A percentile compares a stretch with the other conserved stretches of the same genome.
Conservation (phyloP, 139 green algal species). For the Tetraselmis chui region DNA sequence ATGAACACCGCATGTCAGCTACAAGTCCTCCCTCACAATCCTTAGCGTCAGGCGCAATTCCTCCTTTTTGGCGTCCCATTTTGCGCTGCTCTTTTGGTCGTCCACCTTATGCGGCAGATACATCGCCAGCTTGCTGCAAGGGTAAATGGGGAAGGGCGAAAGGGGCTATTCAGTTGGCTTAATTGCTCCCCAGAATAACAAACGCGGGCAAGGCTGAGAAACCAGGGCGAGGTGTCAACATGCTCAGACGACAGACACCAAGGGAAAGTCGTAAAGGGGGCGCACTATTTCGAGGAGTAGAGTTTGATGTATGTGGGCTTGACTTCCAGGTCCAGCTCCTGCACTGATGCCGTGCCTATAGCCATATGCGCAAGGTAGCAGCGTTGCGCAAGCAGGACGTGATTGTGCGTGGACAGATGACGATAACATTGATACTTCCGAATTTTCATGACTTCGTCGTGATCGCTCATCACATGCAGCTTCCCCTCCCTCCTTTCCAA, state of each 20-base stretch:
- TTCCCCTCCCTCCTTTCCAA: no score
- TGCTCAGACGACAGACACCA: background rate
- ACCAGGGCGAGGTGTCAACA: background rate
- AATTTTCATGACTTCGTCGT: no score
- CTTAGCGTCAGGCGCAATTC: slow-evolving; percentile 21
- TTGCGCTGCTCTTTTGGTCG: slow-evolving; percentile 41
- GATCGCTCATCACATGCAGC: no score
- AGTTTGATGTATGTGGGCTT: slow-evolving; percentile 40
- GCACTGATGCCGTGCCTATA: background rate
- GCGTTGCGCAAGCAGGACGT: no score
- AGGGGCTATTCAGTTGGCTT: no score
- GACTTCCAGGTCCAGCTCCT: slow-evolving; percentile 48
- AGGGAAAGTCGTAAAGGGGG: no score
- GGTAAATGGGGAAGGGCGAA: no score
- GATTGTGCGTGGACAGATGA: no score
- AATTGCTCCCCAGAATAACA: no score
- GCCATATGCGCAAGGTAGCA: no score
- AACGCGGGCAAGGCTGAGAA: no score
- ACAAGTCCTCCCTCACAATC: slow-evolving; percentile 21
- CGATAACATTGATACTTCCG: no score
- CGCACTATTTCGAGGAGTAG: slow-evolving; percentile 39
- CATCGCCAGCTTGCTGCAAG: slow-evolving; percentile 37
- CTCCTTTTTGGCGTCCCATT: slow-evolving; percentile 38
- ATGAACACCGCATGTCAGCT: background rate
- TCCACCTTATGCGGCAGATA: slow-evolving; percentile 49